Conservation (phyloP, 2,329 filamentous ascomycete genomes). For the Ramularia collo-cygni region DNA sequence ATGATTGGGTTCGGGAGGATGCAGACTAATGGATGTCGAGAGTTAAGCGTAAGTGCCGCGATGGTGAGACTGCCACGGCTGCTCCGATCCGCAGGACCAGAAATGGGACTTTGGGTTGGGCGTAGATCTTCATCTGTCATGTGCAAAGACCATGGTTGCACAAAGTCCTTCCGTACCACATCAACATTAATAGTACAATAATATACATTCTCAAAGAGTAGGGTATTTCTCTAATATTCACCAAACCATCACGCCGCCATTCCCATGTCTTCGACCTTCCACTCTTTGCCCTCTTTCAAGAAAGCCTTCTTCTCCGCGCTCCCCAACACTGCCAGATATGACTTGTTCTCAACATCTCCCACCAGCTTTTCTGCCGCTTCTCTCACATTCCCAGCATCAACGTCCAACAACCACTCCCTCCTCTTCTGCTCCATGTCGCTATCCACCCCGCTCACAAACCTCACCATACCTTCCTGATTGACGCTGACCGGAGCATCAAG, state of each 20-base stretch:
- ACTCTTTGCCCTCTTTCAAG: slow-evolving; percentile 52
- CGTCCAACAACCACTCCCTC: slow-evolving; percentile 78
- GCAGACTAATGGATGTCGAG: too few relatives aligned
- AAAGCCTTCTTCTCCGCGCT: slow-evolving; percentile 64
- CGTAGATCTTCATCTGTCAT: too few relatives aligned
- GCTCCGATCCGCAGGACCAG: too few relatives aligned
- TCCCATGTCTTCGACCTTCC: slow-evolving; percentile 68
- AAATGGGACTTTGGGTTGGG: too few relatives aligned
- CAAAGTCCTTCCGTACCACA: too few relatives aligned
- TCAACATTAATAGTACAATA: too few relatives aligned
- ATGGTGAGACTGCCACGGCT: too few relatives aligned
- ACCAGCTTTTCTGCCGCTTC: slow-evolving; percentile 76
- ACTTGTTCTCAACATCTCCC: slow-evolving; percentile 47
- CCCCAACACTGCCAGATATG: slow-evolving; percentile 68
- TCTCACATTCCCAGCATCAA: slow-evolving; percentile 71
- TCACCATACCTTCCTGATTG: slow-evolving; percentile 76
- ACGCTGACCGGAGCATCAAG: slow-evolving; percentile 85
- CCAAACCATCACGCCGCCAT: slow-evolving; percentile 4
- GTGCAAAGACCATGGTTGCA: too few relatives aligned
- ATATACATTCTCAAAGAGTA: too few relatives aligned
- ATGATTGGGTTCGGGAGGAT: too few relatives aligned
- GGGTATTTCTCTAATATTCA: too few relatives aligned
- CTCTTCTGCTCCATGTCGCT: slow-evolving; percentile 83
- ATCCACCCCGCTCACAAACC: slow-evolving; percentile 78
- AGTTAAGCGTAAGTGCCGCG: too few relatives aligned